A percentile compares a stretch with the other conserved stretches of the same genome.
Conservation (phyloP, 1,284 basidiomycete genomes). For the Abortiporus biennis region DNA sequence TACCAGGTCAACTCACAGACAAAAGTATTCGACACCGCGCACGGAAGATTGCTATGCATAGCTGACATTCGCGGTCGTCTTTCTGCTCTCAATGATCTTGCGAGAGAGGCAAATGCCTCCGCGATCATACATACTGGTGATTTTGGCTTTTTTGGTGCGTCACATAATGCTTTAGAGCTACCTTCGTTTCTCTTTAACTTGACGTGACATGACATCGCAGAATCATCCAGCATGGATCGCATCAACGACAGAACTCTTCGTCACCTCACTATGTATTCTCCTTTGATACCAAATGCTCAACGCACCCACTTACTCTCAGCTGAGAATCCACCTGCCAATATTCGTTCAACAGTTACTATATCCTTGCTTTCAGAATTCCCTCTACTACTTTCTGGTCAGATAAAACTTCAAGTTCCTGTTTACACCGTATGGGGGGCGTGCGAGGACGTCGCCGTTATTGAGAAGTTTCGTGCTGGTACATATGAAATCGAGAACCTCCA, state of each 20-base stretch:
- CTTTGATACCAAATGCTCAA: constrained; percentile 83
- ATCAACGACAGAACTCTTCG: constrained; percentile 94
- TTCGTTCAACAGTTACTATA: constrained; percentile 64
- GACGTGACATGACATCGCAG: constrained; percentile 30
- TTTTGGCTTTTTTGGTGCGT: constrained; percentile 94
- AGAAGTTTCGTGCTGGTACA: constrained; percentile 83
- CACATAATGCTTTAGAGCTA: neutral
- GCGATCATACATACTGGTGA: constrained; percentile 98
- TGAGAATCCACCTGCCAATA: constrained; percentile 53
- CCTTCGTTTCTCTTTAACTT: constrained; percentile 9
- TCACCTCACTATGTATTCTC: constrained; percentile 96
- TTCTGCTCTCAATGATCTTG: constrained; percentile 86
- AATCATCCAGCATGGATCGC: constrained; percentile 75
- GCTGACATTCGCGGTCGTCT: constrained; percentile 92
- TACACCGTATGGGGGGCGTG: constrained; percentile 98
- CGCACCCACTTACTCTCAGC: constrained; percentile 73
- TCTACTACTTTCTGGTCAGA: constrained; percentile 80
- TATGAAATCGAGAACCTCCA: constrained; percentile 85
- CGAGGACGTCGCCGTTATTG: constrained; percentile 90
- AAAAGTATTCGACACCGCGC: constrained; percentile 65
- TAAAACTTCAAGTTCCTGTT: constrained; percentile 87
- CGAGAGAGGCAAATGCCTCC: constrained; percentile 82
- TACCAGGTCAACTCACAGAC: constrained; percentile 70
- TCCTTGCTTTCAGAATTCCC: constrained; percentile 91
- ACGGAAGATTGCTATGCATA: constrained; percentile 90